A percentile compares a stretch with the other conserved stretches of the same genome.
These are phyloP conservation scores for Dioscorea cayenensis DNA, from an alignment of 116 monocot genomes.

Conservation along the genomic window DNA sequence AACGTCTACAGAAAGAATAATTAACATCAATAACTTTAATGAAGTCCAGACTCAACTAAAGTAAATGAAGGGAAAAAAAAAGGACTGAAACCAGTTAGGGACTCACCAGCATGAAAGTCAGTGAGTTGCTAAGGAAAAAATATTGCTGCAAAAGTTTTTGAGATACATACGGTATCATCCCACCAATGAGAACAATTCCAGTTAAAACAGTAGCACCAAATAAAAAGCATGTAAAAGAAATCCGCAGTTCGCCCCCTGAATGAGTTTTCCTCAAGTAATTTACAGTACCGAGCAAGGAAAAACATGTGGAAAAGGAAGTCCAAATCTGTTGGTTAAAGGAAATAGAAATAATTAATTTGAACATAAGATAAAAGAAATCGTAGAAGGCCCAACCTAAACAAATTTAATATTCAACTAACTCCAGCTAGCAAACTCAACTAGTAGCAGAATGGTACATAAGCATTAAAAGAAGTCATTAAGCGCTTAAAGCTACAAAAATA, in stretches of 20 bases:
- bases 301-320: slow-evolving; percentile 99
- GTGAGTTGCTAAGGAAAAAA: slow-evolving; percentile 95
- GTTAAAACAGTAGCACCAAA: slow-evolving; percentile 92
- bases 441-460: too few species aligned
- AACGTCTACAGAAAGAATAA: background rate
- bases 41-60: background rate
- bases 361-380: background rate
- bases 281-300: slow-evolving; percentile 97
- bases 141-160: slow-evolving; percentile 82
- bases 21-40: background rate
- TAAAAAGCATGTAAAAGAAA: slow-evolving; percentile 98
- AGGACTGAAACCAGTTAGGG: background rate
- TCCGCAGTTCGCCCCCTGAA: slow-evolving; percentile 97
- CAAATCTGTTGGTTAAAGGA: slow-evolving; percentile 52
- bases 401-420: background rate
- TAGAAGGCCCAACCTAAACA: background rate
- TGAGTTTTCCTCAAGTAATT: slow-evolving; percentile 97
- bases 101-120: slow-evolving; percentile 99
- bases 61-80: too few species aligned
- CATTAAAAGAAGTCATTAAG: too few species aligned
- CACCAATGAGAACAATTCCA: slow-evolving; percentile 81
- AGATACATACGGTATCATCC: slow-evolving; percentile 92
- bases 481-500: too few species aligned
- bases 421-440: too few species aligned
- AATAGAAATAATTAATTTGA: slow-evolving; percentile 9